A percentile compares a stretch with the other conserved stretches of the same genome.
phyloP scores from a whole-genome alignment of 805 yeast species.

The Ogataea saltuana region DNA sequence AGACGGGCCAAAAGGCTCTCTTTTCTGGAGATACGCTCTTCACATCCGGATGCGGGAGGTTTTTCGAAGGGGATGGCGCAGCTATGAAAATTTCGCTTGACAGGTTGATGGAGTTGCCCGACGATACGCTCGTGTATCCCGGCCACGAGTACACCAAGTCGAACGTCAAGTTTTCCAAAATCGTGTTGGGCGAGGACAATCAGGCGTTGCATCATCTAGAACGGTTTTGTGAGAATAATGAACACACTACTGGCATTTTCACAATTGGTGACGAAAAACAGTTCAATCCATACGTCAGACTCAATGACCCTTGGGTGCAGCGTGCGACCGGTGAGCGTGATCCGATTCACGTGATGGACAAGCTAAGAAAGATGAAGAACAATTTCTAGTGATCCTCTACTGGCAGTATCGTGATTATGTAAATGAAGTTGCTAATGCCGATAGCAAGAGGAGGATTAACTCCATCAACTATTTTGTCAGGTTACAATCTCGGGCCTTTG shows the following conservation, averaged over 20 bases:
- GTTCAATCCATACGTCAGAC: conserved; percentile 89
- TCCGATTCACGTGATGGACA: conserved; percentile 63
- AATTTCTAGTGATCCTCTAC: too few species aligned
- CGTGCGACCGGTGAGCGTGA: conserved; percentile 55
- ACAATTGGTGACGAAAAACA: conserved; percentile 80
- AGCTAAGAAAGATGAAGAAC: conserved; percentile 48
- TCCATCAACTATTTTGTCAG: too few species aligned
- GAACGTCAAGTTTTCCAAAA: conserved; percentile 75
- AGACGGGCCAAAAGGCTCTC: conserved; percentile 66
- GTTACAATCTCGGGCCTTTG: too few species aligned
- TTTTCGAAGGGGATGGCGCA: conserved; percentile 84
- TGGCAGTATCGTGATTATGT: too few species aligned
- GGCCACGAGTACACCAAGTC: conserved; percentile 95
- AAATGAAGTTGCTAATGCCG: too few species aligned
- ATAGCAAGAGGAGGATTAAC: too few species aligned
- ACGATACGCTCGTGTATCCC: conserved; percentile 75
- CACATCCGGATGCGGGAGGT: conserved; percentile 93
- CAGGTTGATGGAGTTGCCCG: conserved; percentile 60
- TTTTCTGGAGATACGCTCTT: conserved; percentile 97
- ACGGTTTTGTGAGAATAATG: conserved; percentile 52
- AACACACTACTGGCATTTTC: conserved; percentile 78
- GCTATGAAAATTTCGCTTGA: conserved; percentile 79
- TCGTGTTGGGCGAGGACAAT: conserved; percentile 51
- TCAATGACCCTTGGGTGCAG: conserved; percentile 62
- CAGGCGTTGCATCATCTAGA: conserved; percentile 56